Evolutionary conservation across 352 stramenopile species (phyloP), one percentile per base, ranked within the genome.

Genomic region (Phytophthora citrophthora): DNA sequence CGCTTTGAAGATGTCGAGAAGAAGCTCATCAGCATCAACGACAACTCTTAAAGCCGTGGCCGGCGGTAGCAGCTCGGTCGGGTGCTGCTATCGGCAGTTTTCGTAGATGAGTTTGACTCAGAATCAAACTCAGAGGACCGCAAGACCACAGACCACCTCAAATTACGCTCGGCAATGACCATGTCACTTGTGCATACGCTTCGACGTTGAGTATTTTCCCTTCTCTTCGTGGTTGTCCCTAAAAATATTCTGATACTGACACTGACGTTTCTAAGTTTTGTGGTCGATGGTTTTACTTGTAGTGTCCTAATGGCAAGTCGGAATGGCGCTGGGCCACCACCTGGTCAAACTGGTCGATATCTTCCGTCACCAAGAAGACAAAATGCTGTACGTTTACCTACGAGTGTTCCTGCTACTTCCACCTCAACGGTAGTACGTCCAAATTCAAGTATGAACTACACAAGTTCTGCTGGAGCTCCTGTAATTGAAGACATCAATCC

Each of bases 1-100:
- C 79, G 83, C 26, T 94, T 92, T 53, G 83, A 92, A 61, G 87
- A 93, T 52, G 83, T 95, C 12, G 87, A 95, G 64, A 88, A 87
- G 59, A 90, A 88, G 55, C 62, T 95, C 49, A 77, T 93, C 31
- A 91, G 79, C 57, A 88, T 95, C 55, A 84, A 77, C 29, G 88
- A 95, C 74, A 95, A 94, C 64, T 93, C 85, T 36, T 95, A 87
- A 76, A 71, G 34, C 52, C 50, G 47, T 59, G 60, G 65, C 54
- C 41, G 60, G 65, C 54, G 47, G 41, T 70, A 70, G 53, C 44
- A 70, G 65, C 34, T 18, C 15, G 39, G 32, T 51, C 48, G 52
- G 27, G 54, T 49, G 47, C 53, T 61, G 60, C 60, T 69, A 66
- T 53, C 48, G 45, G 60, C 48, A 60, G 52, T 57, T 65, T 53